Base-by-base conservation (phyloP, 1,284 basidiomycete genomes). In the Somion occarium region DNA sequence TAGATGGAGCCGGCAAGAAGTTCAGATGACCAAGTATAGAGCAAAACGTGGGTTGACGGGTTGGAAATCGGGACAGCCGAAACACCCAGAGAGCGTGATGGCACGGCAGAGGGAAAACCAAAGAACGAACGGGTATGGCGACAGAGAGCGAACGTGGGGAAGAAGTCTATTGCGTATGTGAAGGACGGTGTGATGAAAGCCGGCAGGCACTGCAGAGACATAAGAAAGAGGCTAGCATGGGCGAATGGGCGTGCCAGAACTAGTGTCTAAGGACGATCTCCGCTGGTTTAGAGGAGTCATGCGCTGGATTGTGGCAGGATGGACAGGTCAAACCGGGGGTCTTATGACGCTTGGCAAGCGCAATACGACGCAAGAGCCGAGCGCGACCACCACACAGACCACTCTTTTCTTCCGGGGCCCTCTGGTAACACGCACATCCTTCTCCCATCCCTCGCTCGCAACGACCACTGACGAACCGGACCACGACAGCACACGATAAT, bases 261-360 rank as follows among this genome's bases (percentile, higher is more conserved):
- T 13, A 19, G 13, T 24, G 42, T 43, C 22, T 23, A 22, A 43
- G 23, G n/a, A n/a, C n/a, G n/a, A n/a, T n/a, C n/a, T n/a, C n/a
- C n/a, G n/a, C n/a, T n/a, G n/a, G n/a, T n/a, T n/a, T n/a, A 3
- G 42, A 11, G 42, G 24, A 22, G 42, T 43, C 42, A 43, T 43
- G 42, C n/a, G 42, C n/a, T 22, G 18, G 7, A 9, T 24, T 23
- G 42, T 24, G 42, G 42, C 42, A 22, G 42, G 42, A 7, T 22
- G 23, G 23, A 24, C 19, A 22, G 20, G 13, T 22, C 19, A 43
- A 43, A 15, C 7, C 19, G 23, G 3, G 5, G 22, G 44, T 48
- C 56, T 54, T 54, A 57, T 55, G 56, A 55, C 56, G 55, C 50
- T 39, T 41, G 46, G 27, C 30, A 23, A 37, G 38, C 53, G 49